Evolutionary conservation across 768 basidiomycete genomes (phyloP).

Genomic region (Ramaria rubella): DNA sequence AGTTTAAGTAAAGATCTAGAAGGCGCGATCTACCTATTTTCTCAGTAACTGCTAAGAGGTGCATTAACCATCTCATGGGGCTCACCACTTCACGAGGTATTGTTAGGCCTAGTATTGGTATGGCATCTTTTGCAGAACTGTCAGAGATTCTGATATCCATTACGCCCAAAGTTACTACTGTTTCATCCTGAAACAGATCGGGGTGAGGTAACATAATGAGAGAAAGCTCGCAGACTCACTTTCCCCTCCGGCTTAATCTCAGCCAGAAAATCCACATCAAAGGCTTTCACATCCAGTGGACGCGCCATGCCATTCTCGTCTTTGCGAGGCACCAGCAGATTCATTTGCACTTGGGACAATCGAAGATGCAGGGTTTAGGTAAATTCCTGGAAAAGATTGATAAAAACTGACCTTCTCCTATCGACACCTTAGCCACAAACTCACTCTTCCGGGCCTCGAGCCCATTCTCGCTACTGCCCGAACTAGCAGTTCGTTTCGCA

Average conservation of each 20-base stretch:
- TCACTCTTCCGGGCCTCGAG: constrained; percentile 30
- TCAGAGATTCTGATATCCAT: constrained; percentile 58
- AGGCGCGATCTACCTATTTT: constrained; percentile 13
- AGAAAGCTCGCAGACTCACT: constrained; percentile 34
- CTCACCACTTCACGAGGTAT: constrained; percentile 53
- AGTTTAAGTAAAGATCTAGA: constrained; percentile 52
- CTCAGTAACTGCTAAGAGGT: background rate
- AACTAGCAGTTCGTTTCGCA: constrained; percentile 34
- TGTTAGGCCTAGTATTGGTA: constrained; percentile 48
- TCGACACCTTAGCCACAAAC: constrained; percentile 40
- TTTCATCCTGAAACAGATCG: constrained; percentile 51
- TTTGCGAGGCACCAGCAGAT: constrained; percentile 45
- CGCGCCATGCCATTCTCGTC: constrained; percentile 26
- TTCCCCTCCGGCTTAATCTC: constrained; percentile 68
- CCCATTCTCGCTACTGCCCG: constrained; percentile 22
- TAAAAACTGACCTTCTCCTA: constrained; percentile 30
- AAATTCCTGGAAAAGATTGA: background rate
- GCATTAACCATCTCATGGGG: constrained; percentile 6
- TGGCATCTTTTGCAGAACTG: constrained; percentile 25
- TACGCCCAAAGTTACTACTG: constrained; percentile 53
- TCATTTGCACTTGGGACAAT: constrained; percentile 28
- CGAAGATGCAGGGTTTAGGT: background rate
- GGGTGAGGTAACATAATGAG: background rate
- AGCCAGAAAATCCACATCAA: constrained; percentile 55
- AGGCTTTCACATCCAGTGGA: constrained; percentile 53